Percentiles rank a stretch among this genome's conserved stretches.
These are phyloP conservation scores for Macaranga tanarius DNA, from an alignment of 441 rosid species.

Conservation along the genomic window DNA sequence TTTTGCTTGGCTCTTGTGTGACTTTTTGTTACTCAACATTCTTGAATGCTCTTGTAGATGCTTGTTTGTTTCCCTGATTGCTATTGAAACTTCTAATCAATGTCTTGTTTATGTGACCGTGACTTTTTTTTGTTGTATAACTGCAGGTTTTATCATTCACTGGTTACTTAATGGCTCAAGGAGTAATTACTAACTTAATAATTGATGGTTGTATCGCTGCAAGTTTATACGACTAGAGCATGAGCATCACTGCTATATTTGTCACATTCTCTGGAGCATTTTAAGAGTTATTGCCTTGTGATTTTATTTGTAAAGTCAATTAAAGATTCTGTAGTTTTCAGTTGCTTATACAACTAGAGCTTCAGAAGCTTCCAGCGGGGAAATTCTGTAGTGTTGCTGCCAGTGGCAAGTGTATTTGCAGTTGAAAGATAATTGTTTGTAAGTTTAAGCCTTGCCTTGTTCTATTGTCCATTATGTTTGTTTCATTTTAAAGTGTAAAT, in stretches of 20 bases:
- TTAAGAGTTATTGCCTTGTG: constrained; percentile 40
- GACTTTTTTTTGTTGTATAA: constrained; percentile 26
- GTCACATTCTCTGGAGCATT: constrained; percentile 36
- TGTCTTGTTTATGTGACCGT: constrained; percentile 24
- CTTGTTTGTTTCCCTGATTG: background rate
- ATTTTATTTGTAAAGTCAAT: constrained; percentile 36
- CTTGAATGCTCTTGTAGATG: background rate
- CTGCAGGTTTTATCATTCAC: constrained; percentile 58
- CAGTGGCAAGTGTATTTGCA: constrained; percentile 57
- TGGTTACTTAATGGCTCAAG: constrained; percentile 35
- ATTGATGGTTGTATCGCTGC: constrained; percentile 33
- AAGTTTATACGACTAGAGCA: constrained; percentile 30
- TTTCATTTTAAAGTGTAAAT: background rate
- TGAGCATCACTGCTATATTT: constrained; percentile 29
- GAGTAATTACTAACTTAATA: constrained; percentile 28
- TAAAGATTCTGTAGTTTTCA: constrained; percentile 43
- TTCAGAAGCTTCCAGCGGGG: constrained; percentile 54
- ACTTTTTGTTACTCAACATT: background rate
- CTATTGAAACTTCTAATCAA: constrained; percentile 9
- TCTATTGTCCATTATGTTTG: background rate
- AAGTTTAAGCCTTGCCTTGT: constrained; percentile 3
- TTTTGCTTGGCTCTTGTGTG: background rate
- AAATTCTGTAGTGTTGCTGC: constrained; percentile 37
- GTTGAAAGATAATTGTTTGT: constrained; percentile 21
- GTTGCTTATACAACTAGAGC: constrained; percentile 47